phyloP scores from a whole-genome alignment of 208 protist genomes.

The Acanthamoeba divionensis region DNA sequence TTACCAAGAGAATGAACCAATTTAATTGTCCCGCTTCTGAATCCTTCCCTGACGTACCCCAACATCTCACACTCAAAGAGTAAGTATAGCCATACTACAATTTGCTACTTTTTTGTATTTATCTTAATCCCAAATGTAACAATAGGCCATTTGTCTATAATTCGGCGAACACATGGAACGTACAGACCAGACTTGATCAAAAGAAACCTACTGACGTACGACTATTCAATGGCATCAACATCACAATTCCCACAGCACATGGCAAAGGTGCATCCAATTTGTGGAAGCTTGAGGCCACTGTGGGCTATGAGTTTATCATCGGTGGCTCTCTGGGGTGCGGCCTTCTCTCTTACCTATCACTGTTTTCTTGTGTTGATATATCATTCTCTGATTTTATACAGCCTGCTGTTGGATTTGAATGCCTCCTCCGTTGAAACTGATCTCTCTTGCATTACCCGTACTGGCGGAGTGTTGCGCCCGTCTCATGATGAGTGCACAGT shows the following conservation, averaged over 20 bases:
- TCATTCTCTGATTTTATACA: not conserved
- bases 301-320: constrained; percentile 39
- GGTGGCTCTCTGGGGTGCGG: constrained; percentile 3
- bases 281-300: not conserved
- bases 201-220: not conserved
- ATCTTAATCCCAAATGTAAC: not conserved
- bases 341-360: not conserved
- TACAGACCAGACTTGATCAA: not conserved
- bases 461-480: not conserved
- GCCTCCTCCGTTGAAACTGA: not conserved
- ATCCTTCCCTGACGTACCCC: not conserved
- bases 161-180: not conserved
- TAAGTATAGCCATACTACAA: not conserved
- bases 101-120: not conserved
- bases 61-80: not conserved
- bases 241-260: not conserved
- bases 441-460: not conserved
- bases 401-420: constrained; percentile 22
- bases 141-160: not conserved
- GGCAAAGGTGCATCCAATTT: not conserved
- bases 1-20: not conserved
- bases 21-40: not conserved
- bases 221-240: not conserved
- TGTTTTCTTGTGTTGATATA: not conserved
- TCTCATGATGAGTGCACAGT: not conserved